Evolutionary conservation across 1,284 basidiomycete species (phyloP).

Genomic region (Pseudozyma hubeiensis): DNA sequence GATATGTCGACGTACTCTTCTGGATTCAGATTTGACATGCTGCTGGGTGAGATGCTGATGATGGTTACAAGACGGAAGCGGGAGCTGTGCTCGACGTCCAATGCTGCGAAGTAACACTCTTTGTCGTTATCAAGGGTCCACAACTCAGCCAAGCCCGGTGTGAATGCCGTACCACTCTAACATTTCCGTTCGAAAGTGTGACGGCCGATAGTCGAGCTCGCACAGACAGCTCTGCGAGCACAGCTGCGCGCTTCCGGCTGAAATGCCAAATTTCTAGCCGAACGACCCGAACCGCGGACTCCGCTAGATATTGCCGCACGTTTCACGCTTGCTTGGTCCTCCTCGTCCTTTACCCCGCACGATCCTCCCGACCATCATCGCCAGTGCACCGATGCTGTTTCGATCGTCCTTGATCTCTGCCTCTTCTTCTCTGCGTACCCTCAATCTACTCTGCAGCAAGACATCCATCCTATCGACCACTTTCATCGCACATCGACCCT

Average conservation of each 20-base stretch:
- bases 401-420: slow-evolving; percentile 1
- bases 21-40: not conserved
- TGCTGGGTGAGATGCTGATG: not conserved
- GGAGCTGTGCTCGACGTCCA: too few relatives aligned
- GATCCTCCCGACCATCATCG: not conserved
- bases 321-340: too few relatives aligned
- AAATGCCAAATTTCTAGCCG: too few relatives aligned
- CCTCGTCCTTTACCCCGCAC: not conserved
- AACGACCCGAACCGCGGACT: too few relatives aligned
- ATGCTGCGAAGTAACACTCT: too few relatives aligned
- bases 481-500: not conserved
- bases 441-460: not conserved
- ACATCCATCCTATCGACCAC: not conserved
- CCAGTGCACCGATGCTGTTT: slow-evolving; percentile 3
- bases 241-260: not conserved
- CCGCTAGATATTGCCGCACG: too few relatives aligned
- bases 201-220: too few relatives aligned
- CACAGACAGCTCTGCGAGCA: not conserved
- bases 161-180: slow-evolving; percentile 5
- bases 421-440: slow-evolving; percentile 4
- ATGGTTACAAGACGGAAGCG: not conserved
- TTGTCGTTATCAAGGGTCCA: slow-evolving; percentile 8
- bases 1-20: slow-evolving; percentile 37
- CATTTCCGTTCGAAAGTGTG: not conserved
- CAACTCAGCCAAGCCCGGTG: slow-evolving; percentile 3